These are phyloP conservation scores for Amorphotheca resinae DNA, from an alignment of 495 filamentous ascomycete species.

Conservation along the genomic window DNA sequence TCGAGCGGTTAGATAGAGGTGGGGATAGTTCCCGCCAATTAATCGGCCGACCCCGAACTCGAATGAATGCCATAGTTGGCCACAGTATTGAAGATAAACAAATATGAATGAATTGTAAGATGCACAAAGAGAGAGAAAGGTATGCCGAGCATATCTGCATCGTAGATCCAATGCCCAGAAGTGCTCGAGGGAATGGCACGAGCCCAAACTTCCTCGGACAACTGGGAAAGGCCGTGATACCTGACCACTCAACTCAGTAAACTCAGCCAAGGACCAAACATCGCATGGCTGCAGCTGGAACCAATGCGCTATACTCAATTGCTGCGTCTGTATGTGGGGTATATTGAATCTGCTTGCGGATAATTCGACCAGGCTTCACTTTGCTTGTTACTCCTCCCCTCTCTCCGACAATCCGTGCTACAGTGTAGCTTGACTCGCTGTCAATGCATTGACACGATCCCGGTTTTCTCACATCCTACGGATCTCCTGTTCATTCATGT, in stretches of 20 bases:
- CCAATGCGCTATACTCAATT: slow-evolving; percentile 1
- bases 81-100: too few species aligned
- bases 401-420: neutral
- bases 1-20: neutral
- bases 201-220: too few species aligned
- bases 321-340: slow-evolving; percentile 1
- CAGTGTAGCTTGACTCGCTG: slow-evolving; percentile 1
- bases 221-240: too few species aligned
- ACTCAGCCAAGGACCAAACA: neutral
- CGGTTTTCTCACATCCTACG: slow-evolving; percentile 52
- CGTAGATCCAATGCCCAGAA: too few species aligned
- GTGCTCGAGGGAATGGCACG: too few species aligned
- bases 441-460: slow-evolving; percentile 1
- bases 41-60: too few species aligned
- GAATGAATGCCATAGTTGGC: too few species aligned
- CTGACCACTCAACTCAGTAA: too few species aligned
- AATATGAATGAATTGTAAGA: too few species aligned
- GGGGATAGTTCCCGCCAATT: slow-evolving; percentile 1
- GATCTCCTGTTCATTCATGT: slow-evolving; percentile 74
- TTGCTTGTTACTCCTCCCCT: neutral
- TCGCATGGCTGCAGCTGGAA: neutral
- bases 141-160: too few species aligned
- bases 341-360: slow-evolving; percentile 5
- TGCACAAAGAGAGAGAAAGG: too few species aligned
- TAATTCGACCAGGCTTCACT: neutral